These are phyloP conservation scores for Arabis alpina DNA, from an alignment of 345 rosid genomes.

Conservation along the genomic window DNA sequence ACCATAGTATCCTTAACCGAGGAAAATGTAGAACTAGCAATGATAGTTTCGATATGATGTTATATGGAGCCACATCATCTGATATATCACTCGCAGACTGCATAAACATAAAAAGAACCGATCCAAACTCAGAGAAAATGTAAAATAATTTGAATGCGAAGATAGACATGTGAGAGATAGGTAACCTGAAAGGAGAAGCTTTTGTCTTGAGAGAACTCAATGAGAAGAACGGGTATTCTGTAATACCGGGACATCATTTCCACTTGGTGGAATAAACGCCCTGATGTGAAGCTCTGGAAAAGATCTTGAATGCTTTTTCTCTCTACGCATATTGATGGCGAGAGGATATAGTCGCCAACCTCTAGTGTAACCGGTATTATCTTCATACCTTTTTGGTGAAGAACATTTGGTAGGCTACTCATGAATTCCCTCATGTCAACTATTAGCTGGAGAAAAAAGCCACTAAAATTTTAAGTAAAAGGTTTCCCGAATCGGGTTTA, in stretches of 20 bases:
- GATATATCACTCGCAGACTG: slow-evolving; percentile 95
- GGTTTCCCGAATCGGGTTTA: not conserved
- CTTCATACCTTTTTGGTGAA: slow-evolving; percentile 94
- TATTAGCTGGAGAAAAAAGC: slow-evolving; percentile 58
- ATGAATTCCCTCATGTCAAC: slow-evolving; percentile 99
- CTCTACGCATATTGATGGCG: slow-evolving; percentile 87
- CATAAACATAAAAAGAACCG: slow-evolving; percentile 26
- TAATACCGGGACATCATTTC: slow-evolving; percentile 93
- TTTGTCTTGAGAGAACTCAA: slow-evolving; percentile 96
- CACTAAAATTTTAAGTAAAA: not conserved
- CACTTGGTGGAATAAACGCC: slow-evolving; percentile 92
- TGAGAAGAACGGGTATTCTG: slow-evolving; percentile 91
- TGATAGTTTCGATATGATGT: slow-evolving; percentile 89
- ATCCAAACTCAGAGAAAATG: slow-evolving; percentile 1
- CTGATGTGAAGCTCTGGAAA: slow-evolving; percentile 89
- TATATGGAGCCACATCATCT: slow-evolving; percentile 93
- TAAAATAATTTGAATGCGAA: not conserved
- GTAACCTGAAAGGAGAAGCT: slow-evolving; percentile 97
- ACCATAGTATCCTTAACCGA: slow-evolving; percentile 88
- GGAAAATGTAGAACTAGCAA: slow-evolving; percentile 91
- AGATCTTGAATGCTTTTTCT: slow-evolving; percentile 98
- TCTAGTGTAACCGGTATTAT: slow-evolving; percentile 91
- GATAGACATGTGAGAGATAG: not conserved
- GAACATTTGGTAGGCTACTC: slow-evolving; percentile 99
- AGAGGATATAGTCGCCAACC: slow-evolving; percentile 93